Base-by-base conservation (phyloP, 2,329 filamentous ascomycete species). In the Neofusicoccum cordaticola region DNA sequence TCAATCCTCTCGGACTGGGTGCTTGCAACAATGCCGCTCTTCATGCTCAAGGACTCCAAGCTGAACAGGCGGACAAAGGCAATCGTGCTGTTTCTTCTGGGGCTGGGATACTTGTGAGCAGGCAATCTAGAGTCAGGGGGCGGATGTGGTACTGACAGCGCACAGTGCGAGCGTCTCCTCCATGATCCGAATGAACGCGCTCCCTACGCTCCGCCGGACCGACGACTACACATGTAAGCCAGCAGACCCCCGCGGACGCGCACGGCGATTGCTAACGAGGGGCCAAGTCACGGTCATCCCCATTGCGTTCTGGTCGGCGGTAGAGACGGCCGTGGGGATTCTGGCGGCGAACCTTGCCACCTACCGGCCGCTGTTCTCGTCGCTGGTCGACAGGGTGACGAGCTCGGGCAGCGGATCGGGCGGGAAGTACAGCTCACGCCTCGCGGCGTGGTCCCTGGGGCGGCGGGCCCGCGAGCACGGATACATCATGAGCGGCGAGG, bases 1-100 rank as follows among this genome's bases (percentile, higher is more conserved):
- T 62, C 58, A 2, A 41, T 62, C 4, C 9, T 62, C n/a, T 62
- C 58, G 34, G 58, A 62, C 35, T 62, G 58, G 45, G 51, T 51
- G 4, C 35, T 62, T 17, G 37, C 31, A 9, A 52, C 47, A 4
- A 31, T 62, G 47, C 45, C 58, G 12, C 44, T 62, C 31, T 62
- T 62, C 44, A 45, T 62, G 17, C 22, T 62, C n/a, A 62, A 31
- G 22, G 22, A 34, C 12, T 62, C 57, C 15, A 62, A 50, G 12
- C n/a, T 62, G 44, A 62, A 62, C 11, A 35, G 35, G 57, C 44
- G 35, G n/a, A 27, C 57, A 17, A 62, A 62, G 34, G 45, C 34
- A n/a, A 51, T 44, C 12, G 47, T 62, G 17, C 44, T 62, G 15
- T 19, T 51, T 4, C 45, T 62, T 2, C 27, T 62, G 45, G 34